Base-by-base conservation (phyloP, 805 yeast species). In the Hanseniaspora nectarophila region DNA sequence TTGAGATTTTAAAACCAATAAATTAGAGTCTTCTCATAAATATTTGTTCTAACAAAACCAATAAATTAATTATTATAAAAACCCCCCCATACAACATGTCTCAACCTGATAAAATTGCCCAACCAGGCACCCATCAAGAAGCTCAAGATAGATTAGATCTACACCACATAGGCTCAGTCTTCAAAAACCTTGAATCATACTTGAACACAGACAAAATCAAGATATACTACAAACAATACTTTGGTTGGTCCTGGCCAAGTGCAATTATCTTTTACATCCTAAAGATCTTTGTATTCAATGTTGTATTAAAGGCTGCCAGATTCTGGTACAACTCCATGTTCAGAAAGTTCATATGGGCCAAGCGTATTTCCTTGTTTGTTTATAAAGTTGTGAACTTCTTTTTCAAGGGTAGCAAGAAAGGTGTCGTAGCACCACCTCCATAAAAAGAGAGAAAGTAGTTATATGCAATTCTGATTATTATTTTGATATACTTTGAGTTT, bases 191-290 rank as follows among this genome's bases (percentile, higher is more conserved):
- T 7, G 34, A 46, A 38, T 29, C 28, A 3, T 37, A 34, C 12
- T 18, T 37, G 9, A 34, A 26, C 38, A 38, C 26, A 6, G 38
- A 46, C n/a, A 38, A 18, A 2, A 21, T 46, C 21, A 40, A 46
- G 16, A 9, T 10, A 7, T 38, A 46, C 38, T 46, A 46, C 44
- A 46, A 35, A 6, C 37, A 31, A 4, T 46, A 29, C 33, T 46
- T 46, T 46, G 51, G 51, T 5, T 46, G 51, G 51, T 29, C 44
- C 6, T 46, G 51, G 51, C 38, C 44, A 2, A 46, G 44, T 38
- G 40, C 31, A n/a, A 46, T 38, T 2, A 20, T 46, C 7, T 46
- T 46, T 15, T 40, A 46, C 10, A 23, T 46, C 4, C 13, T 37
- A 9, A 46, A 37, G 15, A 29, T 46, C 16, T 8, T 46, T 1